These are phyloP conservation scores for Metarhizium sp. DNA, from an alignment of 2,329 filamentous ascomycete genomes.

Conservation along the genomic window DNA sequence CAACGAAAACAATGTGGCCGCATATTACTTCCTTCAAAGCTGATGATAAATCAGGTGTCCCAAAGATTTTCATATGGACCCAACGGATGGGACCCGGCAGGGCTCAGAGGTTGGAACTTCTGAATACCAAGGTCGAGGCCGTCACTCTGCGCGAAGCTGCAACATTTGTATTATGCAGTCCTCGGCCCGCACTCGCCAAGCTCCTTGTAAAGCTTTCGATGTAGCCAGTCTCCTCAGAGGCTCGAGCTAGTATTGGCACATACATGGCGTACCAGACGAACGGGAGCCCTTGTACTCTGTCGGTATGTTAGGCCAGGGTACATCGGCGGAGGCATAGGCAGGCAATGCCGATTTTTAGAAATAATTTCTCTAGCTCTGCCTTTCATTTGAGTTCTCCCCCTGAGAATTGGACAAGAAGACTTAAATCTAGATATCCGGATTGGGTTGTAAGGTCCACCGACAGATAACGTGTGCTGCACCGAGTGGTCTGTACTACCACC, in stretches of 20 bases:
- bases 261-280: neutral
- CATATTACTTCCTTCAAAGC: neutral
- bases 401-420: neutral
- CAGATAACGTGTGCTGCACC: neutral
- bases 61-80: neutral
- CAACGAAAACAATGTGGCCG: neutral
- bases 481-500: neutral
- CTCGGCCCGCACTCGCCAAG: neutral
- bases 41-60: neutral
- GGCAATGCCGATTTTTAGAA: neutral
- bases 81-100: constrained; percentile 1
- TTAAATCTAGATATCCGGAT: neutral
- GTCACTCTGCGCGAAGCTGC: neutral
- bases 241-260: neutral
- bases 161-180: neutral
- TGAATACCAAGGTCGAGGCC: neutral
- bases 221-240: neutral
- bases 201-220: neutral
- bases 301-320: neutral
- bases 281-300: neutral
- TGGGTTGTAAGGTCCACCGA: neutral
- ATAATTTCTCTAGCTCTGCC: neutral
- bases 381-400: neutral
- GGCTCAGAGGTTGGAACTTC: neutral
- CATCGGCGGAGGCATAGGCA: neutral